Percentiles rank a stretch among this genome's conserved stretches.
Evolutionary conservation across 345 rosid species (phyloP).

Genomic region (Populus tremula): DNA sequence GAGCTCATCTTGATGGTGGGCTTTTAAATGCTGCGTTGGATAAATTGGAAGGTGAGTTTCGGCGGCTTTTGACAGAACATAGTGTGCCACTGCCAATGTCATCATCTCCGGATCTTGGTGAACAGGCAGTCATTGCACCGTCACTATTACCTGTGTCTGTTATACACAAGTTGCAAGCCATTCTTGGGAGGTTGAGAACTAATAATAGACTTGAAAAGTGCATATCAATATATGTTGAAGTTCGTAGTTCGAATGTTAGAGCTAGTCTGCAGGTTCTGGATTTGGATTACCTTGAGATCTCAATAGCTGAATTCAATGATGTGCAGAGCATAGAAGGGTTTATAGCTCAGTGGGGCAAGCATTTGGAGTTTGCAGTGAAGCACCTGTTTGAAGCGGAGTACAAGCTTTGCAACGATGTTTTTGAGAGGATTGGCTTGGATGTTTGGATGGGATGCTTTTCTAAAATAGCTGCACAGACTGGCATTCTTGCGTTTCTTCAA

Average conservation of each 20-base stretch:
- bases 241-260: constrained; percentile 80
- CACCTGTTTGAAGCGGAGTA: constrained; percentile 95
- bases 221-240: constrained; percentile 79
- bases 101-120: constrained; percentile 51
- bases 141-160: constrained; percentile 83
- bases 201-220: constrained; percentile 82
- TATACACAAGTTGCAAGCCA: constrained; percentile 85
- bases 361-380: constrained; percentile 98
- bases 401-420: constrained; percentile 88
- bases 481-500: constrained; percentile 87
- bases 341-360: constrained; percentile 89
- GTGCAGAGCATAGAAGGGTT: constrained; percentile 89
- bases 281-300: constrained; percentile 90
- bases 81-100: constrained; percentile 91
- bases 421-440: constrained; percentile 78
- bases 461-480: constrained; percentile 94
- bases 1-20: constrained; percentile 70
- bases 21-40: constrained; percentile 80
- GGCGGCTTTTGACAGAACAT: constrained; percentile 71
- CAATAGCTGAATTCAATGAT: constrained; percentile 75
- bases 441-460: constrained; percentile 97
- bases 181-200: constrained; percentile 80
- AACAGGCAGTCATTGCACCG: constrained; percentile 78
- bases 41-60: constrained; percentile 70
- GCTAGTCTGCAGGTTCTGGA: constrained; percentile 90